phyloP scores from a whole-genome alignment of 2,329 filamentous ascomycete genomes.

The Pyrenophora tritici-repentis region DNA sequence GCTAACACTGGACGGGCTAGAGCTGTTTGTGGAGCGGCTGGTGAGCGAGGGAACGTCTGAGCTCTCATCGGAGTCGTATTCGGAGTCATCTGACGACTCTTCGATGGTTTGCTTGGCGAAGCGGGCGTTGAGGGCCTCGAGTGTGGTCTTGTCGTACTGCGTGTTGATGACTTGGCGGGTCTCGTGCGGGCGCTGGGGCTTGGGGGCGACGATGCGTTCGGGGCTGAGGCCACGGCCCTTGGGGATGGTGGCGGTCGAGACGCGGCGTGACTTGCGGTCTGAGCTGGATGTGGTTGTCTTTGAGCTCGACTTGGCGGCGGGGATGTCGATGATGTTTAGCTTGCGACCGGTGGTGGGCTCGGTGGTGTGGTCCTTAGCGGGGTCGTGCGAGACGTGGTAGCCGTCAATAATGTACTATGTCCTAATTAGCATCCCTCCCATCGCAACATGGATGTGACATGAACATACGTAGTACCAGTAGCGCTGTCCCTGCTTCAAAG shows the following conservation, averaged over 20 bases:
- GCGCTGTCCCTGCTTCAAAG: slow-evolving; percentile 83
- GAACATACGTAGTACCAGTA: slow-evolving; percentile 95
- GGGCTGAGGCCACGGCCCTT: slow-evolving; percentile 88
- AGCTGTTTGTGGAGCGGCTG: slow-evolving; percentile 69
- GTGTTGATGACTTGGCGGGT: slow-evolving; percentile 84
- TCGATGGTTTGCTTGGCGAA: slow-evolving; percentile 70
- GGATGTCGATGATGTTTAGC: slow-evolving; percentile 96
- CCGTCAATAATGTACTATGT: slow-evolving; percentile 90
- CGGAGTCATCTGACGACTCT: slow-evolving; percentile 49
- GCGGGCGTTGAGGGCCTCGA: slow-evolving; percentile 79
- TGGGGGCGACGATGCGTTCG: slow-evolving; percentile 88
- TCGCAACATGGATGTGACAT: background rate
- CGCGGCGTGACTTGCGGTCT: slow-evolving; percentile 55
- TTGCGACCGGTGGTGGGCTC: slow-evolving; percentile 97
- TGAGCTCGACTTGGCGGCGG: slow-evolving; percentile 55
- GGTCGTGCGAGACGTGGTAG: slow-evolving; percentile 97
- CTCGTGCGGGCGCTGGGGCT: slow-evolving; percentile 84
- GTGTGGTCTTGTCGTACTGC: slow-evolving; percentile 74
- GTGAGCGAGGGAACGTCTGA: slow-evolving; percentile 76
- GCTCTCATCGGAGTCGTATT: slow-evolving; percentile 72
- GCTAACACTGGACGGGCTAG: slow-evolving; percentile 67
- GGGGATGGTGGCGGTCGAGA: slow-evolving; percentile 69
- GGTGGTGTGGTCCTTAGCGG: slow-evolving; percentile 82
- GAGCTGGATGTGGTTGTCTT: slow-evolving; percentile 53
- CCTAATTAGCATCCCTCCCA: slow-evolving; percentile 23